Evolutionary conservation across 495 filamentous ascomycete genomes (phyloP).

Genomic region (Pyrenula aspistea): DNA sequence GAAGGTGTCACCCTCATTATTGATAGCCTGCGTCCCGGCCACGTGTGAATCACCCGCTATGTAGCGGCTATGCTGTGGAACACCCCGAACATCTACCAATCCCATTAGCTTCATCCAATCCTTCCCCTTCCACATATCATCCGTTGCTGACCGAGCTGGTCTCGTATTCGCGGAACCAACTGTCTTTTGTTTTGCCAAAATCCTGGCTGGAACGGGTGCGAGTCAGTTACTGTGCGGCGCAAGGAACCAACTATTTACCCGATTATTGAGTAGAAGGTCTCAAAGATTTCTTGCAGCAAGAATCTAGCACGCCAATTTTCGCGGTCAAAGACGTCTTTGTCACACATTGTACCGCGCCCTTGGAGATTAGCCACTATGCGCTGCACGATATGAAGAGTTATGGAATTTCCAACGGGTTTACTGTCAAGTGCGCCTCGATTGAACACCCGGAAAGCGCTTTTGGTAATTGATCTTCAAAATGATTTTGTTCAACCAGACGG

Average conservation of each 20-base stretch:
- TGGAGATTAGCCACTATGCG: not conserved
- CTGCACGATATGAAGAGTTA: not conserved
- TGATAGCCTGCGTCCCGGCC: not conserved
- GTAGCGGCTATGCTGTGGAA: not conserved
- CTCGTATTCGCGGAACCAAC: not conserved
- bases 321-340: too few relatives aligned
- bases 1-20: too few relatives aligned
- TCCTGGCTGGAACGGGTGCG: not conserved
- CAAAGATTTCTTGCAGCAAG: too few relatives aligned
- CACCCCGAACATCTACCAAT: not conserved
- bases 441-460: constrained; percentile 67
- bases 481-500: constrained; percentile 69
- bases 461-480: constrained; percentile 84
- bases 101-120: not conserved
- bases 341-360: not conserved
- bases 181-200: not conserved
- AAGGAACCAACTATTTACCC: not conserved
- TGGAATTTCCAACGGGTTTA: not conserved
- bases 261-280: not conserved
- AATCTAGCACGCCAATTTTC: too few relatives aligned
- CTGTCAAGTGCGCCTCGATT: constrained; percentile 30
- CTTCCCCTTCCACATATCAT: not conserved
- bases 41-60: not conserved
- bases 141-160: not conserved
- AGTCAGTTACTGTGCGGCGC: not conserved